Conservation (phyloP, 2,329 filamentous ascomycete species). For the Pseudogymnoascus sp. region DNA sequence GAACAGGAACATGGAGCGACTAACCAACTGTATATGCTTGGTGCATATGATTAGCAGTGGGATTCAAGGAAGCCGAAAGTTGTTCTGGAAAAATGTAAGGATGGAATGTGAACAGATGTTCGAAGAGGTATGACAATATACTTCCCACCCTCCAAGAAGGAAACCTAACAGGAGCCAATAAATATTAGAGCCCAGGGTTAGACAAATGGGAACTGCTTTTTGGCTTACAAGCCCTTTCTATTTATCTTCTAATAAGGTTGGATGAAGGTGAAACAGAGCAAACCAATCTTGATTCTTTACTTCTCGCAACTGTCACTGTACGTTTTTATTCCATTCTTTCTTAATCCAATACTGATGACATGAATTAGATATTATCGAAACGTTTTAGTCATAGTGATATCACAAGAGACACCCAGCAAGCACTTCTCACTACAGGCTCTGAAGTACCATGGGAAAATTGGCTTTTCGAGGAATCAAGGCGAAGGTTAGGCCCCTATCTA, state of each 20-base stretch:
- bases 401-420: slow-evolving; percentile 17
- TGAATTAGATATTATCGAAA: slow-evolving; percentile 16
- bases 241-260: slow-evolving; percentile 37
- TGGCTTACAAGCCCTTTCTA: slow-evolving; percentile 36
- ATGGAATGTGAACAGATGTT: slow-evolving; percentile 35
- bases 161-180: slow-evolving; percentile 11
- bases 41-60: slow-evolving; percentile 33
- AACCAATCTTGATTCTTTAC: slow-evolving; percentile 35
- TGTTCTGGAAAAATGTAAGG: slow-evolving; percentile 39
- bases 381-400: slow-evolving; percentile 15
- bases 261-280: slow-evolving; percentile 38
- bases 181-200: slow-evolving; percentile 25
- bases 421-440: slow-evolving; percentile 18
- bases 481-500: slow-evolving; percentile 25
- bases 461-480: slow-evolving; percentile 35
- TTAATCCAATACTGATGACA: slow-evolving; percentile 11
- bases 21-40: slow-evolving; percentile 36
- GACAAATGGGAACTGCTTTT: slow-evolving; percentile 34
- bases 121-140: slow-evolving; percentile 27
- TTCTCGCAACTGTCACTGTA: slow-evolving; percentile 32
- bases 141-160: slow-evolving; percentile 9
- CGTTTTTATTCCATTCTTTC: slow-evolving; percentile 13
- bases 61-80: slow-evolving; percentile 30
- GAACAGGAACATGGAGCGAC: slow-evolving; percentile 29
- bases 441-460: slow-evolving; percentile 33